These are phyloP conservation scores for Termitomyces heimii DNA, from an alignment of 768 basidiomycete species.

Conservation along the genomic window DNA sequence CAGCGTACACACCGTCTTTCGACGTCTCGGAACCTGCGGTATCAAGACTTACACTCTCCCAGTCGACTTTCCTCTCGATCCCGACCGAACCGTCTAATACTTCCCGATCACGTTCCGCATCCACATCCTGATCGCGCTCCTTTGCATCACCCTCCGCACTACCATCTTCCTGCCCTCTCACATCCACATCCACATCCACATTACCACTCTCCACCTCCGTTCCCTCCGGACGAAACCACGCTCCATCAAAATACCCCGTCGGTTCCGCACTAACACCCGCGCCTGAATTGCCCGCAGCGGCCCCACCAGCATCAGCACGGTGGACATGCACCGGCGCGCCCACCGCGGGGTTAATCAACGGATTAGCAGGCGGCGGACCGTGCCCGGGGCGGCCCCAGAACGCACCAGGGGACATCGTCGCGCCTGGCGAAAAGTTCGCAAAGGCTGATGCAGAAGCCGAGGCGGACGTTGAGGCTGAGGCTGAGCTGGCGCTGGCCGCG, in stretches of 20 bases:
- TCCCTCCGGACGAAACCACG: conserved; percentile 22
- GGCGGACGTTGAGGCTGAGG: too few relatives aligned
- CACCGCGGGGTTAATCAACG: conserved; percentile 39
- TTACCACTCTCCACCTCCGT: conserved; percentile 13
- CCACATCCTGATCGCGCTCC: not conserved
- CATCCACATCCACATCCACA: not conserved
- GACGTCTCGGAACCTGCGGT: not conserved
- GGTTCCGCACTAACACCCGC: conserved; percentile 20
- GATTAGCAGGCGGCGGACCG: conserved; percentile 28
- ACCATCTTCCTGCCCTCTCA: conserved; percentile 11
- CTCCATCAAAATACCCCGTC: conserved; percentile 38
- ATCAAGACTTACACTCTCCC: not conserved
- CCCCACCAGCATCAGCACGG: conserved; percentile 10
- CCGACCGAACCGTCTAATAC: not conserved
- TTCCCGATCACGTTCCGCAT: not conserved
- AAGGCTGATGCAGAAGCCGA: not conserved
- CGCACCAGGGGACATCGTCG: conserved; percentile 67
- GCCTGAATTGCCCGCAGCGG: not conserved
- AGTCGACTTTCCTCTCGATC: not conserved
- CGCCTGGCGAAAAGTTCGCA: conserved; percentile 59
- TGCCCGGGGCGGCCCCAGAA: conserved; percentile 47
- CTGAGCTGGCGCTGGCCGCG: not conserved
- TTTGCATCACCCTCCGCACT: conserved; percentile 27
- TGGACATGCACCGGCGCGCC: conserved; percentile 36
- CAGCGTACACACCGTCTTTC: not conserved